Percentiles rank a stretch among this genome's conserved stretches.
Evolutionary conservation across 2,329 filamentous ascomycete genomes (phyloP).

Genomic region (Calonectria crousiana): DNA sequence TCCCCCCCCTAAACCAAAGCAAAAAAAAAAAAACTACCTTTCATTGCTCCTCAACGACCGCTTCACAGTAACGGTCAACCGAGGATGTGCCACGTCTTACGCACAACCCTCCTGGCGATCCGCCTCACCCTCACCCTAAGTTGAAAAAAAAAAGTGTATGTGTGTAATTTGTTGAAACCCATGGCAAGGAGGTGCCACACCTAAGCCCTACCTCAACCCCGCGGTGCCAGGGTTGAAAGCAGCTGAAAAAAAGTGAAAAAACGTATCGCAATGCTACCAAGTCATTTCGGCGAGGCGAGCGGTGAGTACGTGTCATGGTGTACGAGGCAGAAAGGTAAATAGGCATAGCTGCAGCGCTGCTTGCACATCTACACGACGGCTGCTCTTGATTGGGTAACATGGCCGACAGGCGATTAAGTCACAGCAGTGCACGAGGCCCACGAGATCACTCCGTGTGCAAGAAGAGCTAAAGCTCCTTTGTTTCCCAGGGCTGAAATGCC

Average conservation of each 20-base stretch:
- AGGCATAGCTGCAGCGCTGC: not conserved
- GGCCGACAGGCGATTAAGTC: not conserved
- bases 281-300: constrained; percentile 11
- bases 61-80: constrained; percentile 8
- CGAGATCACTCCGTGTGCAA: not conserved
- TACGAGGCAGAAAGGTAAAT: not conserved
- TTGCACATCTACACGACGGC: not conserved
- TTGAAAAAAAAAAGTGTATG: not conserved
- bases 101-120: not conserved
- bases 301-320: not conserved
- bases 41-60: not conserved
- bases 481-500: constrained; percentile 25
- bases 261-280: not conserved
- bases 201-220: not conserved
- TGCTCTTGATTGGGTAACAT: not conserved
- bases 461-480: not conserved
- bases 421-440: not conserved
- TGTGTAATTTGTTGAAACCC: not conserved
- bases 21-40: not conserved
- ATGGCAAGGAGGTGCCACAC: not conserved
- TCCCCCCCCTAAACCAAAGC: not conserved
- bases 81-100: constrained; percentile 19
- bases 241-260: not conserved
- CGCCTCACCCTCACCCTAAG: not conserved
- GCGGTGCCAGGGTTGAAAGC: not conserved